Conservation (phyloP, 805 yeast species). For the Ogataea sp. region DNA sequence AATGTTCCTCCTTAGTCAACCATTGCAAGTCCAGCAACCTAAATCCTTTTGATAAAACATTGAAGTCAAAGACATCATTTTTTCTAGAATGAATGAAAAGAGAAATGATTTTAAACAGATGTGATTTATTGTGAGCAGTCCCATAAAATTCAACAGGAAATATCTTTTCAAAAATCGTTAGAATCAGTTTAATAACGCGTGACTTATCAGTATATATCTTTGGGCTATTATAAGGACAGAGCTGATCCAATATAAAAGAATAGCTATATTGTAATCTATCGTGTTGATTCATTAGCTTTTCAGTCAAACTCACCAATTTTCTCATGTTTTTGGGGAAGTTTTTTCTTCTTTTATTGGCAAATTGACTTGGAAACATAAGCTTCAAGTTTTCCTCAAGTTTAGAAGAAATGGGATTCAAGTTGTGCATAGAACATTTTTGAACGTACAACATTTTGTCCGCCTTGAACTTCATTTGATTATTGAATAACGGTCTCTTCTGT, state of each 20-base stretch:
- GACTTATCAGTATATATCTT: slow-evolving; percentile 15
- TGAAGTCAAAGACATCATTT: slow-evolving; percentile 26
- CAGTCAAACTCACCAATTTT: slow-evolving; percentile 13
- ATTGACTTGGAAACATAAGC: slow-evolving; percentile 7
- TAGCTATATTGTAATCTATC: slow-evolving; percentile 21
- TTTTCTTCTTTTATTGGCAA: slow-evolving; percentile 3
- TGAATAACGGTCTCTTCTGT: slow-evolving; percentile 1
- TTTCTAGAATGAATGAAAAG: slow-evolving; percentile 29
- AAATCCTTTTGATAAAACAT: slow-evolving; percentile 27
- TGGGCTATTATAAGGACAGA: slow-evolving; percentile 14
- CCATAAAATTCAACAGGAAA: slow-evolving; percentile 52
- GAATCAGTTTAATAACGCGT: slow-evolving; percentile 33
- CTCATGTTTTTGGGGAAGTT: slow-evolving; percentile 17
- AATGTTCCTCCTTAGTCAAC: slow-evolving; percentile 36
- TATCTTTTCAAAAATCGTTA: slow-evolving; percentile 35
- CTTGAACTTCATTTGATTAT: slow-evolving; percentile 1
- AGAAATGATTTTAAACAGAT: slow-evolving; percentile 29
- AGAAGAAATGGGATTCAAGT: slow-evolving; percentile 16
- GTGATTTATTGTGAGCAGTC: slow-evolving; percentile 34
- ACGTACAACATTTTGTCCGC: slow-evolving; percentile 19
- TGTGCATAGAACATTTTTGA: slow-evolving; percentile 8
- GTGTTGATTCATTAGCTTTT: slow-evolving; percentile 26
- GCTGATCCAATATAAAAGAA: slow-evolving; percentile 27
- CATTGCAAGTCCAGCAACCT: slow-evolving; percentile 42
- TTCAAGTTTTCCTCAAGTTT: slow-evolving; percentile 5